phyloP scores from a whole-genome alignment of 352 stramenopile species.

The Peronospora destructor region DNA sequence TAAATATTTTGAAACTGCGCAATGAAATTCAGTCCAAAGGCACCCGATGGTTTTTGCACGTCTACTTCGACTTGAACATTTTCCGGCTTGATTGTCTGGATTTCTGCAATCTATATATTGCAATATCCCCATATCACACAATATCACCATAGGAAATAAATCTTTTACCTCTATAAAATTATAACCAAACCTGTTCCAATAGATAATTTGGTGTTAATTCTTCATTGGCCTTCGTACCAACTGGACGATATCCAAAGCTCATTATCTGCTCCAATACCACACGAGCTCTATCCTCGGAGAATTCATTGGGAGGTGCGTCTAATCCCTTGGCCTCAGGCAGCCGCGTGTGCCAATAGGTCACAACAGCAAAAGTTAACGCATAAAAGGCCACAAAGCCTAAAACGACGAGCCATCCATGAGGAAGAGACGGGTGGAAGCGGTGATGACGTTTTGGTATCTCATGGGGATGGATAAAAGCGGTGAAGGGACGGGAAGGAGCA shows the following conservation, averaged over 20 bases:
- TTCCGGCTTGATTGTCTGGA: conserved; percentile 26
- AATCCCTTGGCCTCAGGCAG: conserved; percentile 36
- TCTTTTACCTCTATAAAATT: no score
- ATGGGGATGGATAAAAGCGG: neutral
- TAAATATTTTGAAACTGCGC: conserved; percentile 83
- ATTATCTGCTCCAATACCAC: conserved; percentile 60
- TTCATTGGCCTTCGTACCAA: conserved; percentile 61
- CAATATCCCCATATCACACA: conserved; percentile 11
- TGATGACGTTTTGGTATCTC: conserved; percentile 10
- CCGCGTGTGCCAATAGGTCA: conserved; percentile 49
- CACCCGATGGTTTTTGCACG: conserved; percentile 60
- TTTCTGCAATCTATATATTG: conserved; percentile 41
- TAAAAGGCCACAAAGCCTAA: conserved; percentile 46
- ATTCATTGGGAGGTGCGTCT: conserved; percentile 31
- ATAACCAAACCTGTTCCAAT: no score
- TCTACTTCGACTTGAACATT: conserved; percentile 47
- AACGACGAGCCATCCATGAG: conserved; percentile 26
- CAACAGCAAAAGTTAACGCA: conserved; percentile 24
- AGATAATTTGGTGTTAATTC: conserved; percentile 53
- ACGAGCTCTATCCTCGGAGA: conserved; percentile 51
- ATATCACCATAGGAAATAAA: no score
- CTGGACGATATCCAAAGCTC: conserved; percentile 61
- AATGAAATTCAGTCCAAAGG: conserved; percentile 72
- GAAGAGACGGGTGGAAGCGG: conserved; percentile 18
- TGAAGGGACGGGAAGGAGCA: neutral